Evolutionary conservation across 768 basidiomycete species (phyloP).

Genomic region (Hydnum rufescens): DNA sequence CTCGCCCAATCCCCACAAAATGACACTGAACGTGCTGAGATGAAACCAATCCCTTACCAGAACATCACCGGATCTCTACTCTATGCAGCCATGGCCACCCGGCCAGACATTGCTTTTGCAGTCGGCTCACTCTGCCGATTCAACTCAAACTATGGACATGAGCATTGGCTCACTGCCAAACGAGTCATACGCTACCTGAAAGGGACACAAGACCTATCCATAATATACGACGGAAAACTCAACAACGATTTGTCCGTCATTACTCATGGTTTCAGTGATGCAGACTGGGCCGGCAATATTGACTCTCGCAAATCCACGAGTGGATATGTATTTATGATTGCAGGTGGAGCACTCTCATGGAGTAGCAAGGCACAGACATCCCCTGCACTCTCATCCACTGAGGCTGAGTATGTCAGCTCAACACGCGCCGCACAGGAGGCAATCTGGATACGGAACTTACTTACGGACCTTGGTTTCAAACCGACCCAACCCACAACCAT

Average conservation of each 20-base stretch:
- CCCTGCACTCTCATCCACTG: conserved; percentile 12
- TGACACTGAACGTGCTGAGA: no score
- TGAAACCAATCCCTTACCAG: no score
- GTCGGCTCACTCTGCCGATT: no score
- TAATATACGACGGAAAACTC: conserved; percentile 1
- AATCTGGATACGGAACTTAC: conserved; percentile 6
- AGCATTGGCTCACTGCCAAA: no score
- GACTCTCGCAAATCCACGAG: conserved; percentile 8
- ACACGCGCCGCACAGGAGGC: conserved; percentile 2
- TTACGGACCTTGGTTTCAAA: conserved; percentile 5
- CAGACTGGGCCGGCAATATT: conserved; percentile 15
- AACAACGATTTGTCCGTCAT: no score
- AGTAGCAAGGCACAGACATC: conserved; percentile 11
- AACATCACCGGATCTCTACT: no score
- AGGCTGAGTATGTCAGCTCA: conserved; percentile 10
- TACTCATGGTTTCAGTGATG: conserved; percentile 18
- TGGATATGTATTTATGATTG: conserved; percentile 6
- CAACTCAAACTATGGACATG: no score
- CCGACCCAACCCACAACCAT: neutral
- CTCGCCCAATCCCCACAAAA: conserved; percentile 7
- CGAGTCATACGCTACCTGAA: no score
- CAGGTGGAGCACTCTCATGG: conserved; percentile 12
- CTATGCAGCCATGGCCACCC: conserved; percentile 10
- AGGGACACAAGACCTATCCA: no score
- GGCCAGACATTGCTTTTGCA: conserved; percentile 12